Evolutionary conservation across 2,329 filamentous ascomycete species (phyloP), one percentile per base, ranked within the genome.

Genomic region (Amylocarpus encephaloides): DNA sequence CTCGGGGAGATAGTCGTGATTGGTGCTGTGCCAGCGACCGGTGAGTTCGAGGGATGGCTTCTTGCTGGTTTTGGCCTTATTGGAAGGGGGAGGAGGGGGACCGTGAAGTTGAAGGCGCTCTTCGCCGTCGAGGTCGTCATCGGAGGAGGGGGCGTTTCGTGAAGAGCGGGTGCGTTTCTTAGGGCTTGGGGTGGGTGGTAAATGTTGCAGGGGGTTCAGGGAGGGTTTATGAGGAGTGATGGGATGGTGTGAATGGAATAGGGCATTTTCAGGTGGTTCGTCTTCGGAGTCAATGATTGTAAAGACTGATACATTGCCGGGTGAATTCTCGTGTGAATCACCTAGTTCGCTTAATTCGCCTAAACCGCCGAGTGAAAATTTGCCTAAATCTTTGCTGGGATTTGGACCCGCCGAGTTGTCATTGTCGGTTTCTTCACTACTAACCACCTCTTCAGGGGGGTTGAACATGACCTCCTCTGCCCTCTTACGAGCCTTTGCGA

Each of bases 111-210:
- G 16, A 9, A 56, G 35, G 33, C 51, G 51, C 7, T 59, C 59
- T 46, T 59, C 59, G 33, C 59, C 59, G 13, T 61, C 59, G 1
- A 59, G 44, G 16, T 60, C 53, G 13, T 52, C 41, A n/a, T 44
- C 50, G 26, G 33, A 4, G 5, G 34, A 16, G 12, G 34, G 11
- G 34, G 34, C 34, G 22, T 26, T 42, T 22, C 40, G 19, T 10
- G 15, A 13, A 10, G n/a, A 43, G 46, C 5, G 36, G 26, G 15
- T 52, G 41, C 5, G 42, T 26, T 15, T 49, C 43, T 33, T 48
- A 46, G 32, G 51, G 54, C 38, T 55, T 57, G 33, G 6, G 50
- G 9, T 15, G 9, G 6, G 15, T 34, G 19, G 12, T 16, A 9
- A 6, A 16, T 38, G 12, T 29, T 38, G 10, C 5, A 43, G 11